Conservation (phyloP, 192 early-diverging fungal genomes). For the Helicostylum pulchrum region DNA sequence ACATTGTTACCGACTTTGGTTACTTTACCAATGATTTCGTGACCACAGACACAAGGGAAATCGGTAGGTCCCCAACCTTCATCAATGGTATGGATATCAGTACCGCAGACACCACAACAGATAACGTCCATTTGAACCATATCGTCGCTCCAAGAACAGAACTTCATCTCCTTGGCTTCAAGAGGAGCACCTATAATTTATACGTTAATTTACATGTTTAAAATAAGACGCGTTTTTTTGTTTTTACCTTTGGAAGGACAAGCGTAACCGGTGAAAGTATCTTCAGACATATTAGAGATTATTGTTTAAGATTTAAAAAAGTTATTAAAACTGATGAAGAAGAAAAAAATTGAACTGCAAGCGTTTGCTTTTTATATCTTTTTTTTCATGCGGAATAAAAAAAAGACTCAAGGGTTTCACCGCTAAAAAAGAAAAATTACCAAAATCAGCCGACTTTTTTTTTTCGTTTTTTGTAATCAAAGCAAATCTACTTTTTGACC, state of each 20-base stretch:
- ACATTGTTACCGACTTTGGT: slow-evolving; percentile 33
- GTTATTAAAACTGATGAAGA: not conserved
- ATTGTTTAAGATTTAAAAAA: not conserved
- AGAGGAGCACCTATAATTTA: slow-evolving; percentile 4
- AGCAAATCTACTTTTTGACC: too few relatives aligned
- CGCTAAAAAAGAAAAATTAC: too few relatives aligned
- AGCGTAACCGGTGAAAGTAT: slow-evolving; percentile 13
- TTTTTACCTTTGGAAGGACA: slow-evolving; percentile 1
- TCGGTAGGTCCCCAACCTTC: slow-evolving; percentile 23
- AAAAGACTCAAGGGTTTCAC: not conserved
- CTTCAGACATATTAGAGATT: slow-evolving; percentile 16
- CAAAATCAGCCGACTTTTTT: too few relatives aligned
- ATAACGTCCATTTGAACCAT: slow-evolving; percentile 75
- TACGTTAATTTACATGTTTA: not conserved
- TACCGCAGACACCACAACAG: slow-evolving; percentile 73
- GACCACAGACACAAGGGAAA: slow-evolving; percentile 39
- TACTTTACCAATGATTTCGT: slow-evolving; percentile 52
- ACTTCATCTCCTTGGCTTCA: slow-evolving; percentile 2
- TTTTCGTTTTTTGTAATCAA: too few relatives aligned
- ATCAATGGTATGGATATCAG: slow-evolving; percentile 25
- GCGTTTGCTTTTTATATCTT: not conserved
- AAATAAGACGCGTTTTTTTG: not conserved
- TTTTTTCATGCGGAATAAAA: not conserved
- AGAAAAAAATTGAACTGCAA: too few relatives aligned
- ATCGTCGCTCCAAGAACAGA: slow-evolving; percentile 30